These are phyloP conservation scores for Prunella vulgaris DNA, from an alignment of 257 asterid genomes.

Conservation along the genomic window DNA sequence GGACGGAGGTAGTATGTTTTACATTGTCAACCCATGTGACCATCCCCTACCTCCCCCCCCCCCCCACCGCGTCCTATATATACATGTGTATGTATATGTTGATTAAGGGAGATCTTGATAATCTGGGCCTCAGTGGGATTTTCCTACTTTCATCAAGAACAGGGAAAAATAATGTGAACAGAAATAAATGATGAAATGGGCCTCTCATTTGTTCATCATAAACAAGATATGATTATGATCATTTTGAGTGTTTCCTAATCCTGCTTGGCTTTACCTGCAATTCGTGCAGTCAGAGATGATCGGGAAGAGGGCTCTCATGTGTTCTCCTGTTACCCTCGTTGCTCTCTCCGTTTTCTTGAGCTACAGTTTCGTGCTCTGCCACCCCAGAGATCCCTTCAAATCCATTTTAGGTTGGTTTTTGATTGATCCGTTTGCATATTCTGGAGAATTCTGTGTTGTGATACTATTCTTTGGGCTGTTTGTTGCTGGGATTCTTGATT, in stretches of 20 bases:
- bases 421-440: conserved; percentile 6
- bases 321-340: conserved; percentile 23
- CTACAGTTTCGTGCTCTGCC: conserved; percentile 35
- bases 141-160: conserved; percentile 14
- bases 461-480: conserved; percentile 14
- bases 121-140: conserved; percentile 30
- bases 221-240: conserved; percentile 28
- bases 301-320: conserved; percentile 36
- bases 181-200: conserved; percentile 4
- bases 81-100: conserved; percentile 15
- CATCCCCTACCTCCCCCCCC: conserved; percentile 20
- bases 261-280: conserved; percentile 30
- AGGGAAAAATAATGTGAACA: background rate
- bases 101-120: conserved; percentile 27
- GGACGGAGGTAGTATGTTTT: too few relatives aligned
- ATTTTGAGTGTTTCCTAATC: conserved; percentile 18
- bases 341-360: conserved; percentile 37
- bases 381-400: conserved; percentile 43
- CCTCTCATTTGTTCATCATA: conserved; percentile 13
- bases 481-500: conserved; percentile 26
- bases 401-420: conserved; percentile 50
- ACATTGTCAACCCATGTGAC: too few relatives aligned
- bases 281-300: conserved; percentile 40
- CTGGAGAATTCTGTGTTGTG: conserved; percentile 16
- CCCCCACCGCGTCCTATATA: conserved; percentile 21